Base-by-base conservation (phyloP, 495 filamentous ascomycete genomes). In the Aspergillus egyptiacus region DNA sequence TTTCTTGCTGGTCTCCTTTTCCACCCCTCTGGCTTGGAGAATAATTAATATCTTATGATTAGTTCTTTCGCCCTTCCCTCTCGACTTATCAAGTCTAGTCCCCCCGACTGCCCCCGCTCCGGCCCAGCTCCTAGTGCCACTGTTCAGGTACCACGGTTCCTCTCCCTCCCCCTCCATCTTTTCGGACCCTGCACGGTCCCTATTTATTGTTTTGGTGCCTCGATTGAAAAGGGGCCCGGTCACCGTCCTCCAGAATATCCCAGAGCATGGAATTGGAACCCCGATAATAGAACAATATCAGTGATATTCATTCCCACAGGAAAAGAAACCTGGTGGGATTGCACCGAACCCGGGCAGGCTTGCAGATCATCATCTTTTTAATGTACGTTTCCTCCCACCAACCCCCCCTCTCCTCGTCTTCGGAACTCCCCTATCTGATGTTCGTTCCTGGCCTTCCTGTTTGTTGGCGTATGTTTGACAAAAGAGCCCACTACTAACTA, bases 91-190 rank as follows among this genome's bases (percentile, higher is more conserved):
- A 45, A 38, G 24, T 45, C 28, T 39, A 36, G 33, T 46, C 24
- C 41, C 19, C 15, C 46, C 35, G 50, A 35, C 53, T 18, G 42
- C 36, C 52, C 48, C 55, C 51, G 55, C 50, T 32, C 47, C 48
- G 51, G 50, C 46, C n/a, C n/a, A n/a, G n/a, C n/a, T n/a, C n/a
- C n/a, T n/a, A n/a, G 46, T 49, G 28, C 41, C 15, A 20, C n/a
- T 44, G 31, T 17, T 46, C 36, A 22, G 32, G 39, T 48, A 46
- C 40, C 49, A 31, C 20, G 19, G 25, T 36, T 28, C 25, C 27
- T 20, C 34, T 32, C 28, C 20, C 33, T 42, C 18, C 39, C 45
- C 43, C 19, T 45, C 32, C 33, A 19, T 37, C 38, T 15, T 27
- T 40, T 35, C 27, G 19, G 18, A 44, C 37, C 31, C 48, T 43